These are phyloP conservation scores for Eremomyces bilateralis DNA, from an alignment of 495 filamentous ascomycete species.

Conservation along the genomic window DNA sequence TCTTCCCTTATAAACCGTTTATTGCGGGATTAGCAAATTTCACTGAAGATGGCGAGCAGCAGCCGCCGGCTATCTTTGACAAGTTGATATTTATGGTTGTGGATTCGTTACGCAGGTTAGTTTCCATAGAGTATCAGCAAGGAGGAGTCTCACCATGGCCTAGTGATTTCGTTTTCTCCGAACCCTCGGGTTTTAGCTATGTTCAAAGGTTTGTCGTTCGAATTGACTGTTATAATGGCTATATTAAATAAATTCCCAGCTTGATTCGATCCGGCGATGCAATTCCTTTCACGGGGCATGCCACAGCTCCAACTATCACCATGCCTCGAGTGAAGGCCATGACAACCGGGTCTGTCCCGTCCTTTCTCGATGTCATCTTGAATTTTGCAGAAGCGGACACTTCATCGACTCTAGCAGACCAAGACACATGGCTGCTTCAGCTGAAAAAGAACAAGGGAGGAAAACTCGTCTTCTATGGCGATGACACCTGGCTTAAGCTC, in stretches of 20 bases:
- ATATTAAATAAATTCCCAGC: conserved; percentile 26
- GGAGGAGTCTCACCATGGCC: neutral
- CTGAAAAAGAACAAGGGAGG: conserved; percentile 46
- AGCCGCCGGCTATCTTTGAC: conserved; percentile 45
- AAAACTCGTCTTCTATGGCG: conserved; percentile 82
- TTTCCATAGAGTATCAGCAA: neutral
- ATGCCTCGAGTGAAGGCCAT: conserved; percentile 97
- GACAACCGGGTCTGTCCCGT: conserved; percentile 87
- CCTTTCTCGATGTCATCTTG: conserved; percentile 89
- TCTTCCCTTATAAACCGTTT: conserved; percentile 94
- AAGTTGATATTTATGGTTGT: conserved; percentile 94
- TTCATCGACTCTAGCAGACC: conserved; percentile 56
- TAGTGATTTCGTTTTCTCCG: conserved; percentile 86
- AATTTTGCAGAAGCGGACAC: conserved; percentile 93
- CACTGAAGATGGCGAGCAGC: conserved; percentile 20
- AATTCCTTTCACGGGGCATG: conserved; percentile 86
- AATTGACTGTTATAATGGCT: neutral
- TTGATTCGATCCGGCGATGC: conserved; percentile 65
- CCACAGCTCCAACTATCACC: conserved; percentile 89
- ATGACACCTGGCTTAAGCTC: conserved; percentile 96
- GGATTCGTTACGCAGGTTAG: conserved; percentile 75
- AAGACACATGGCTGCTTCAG: conserved; percentile 93
- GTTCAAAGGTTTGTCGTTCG: conserved; percentile 49
- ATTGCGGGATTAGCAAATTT: conserved; percentile 55
- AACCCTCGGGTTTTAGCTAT: conserved; percentile 63